Evolutionary conservation across 140 eudicot genomes (phyloP).

Genomic region (Bidens hawaiensis): DNA sequence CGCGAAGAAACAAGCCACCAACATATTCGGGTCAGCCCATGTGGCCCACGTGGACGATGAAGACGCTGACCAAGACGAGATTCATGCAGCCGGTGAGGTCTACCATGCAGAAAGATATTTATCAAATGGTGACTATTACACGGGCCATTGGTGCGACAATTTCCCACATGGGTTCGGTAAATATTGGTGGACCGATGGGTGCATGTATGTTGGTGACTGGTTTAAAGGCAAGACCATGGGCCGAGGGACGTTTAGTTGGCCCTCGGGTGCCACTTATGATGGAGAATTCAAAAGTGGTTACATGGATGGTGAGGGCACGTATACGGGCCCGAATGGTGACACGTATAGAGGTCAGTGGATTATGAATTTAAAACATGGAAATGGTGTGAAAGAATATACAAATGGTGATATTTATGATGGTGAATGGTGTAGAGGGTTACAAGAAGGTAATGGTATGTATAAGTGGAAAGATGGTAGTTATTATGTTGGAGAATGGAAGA

Average conservation of each 20-base stretch:
- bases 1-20: constrained; percentile 79
- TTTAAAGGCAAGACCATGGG: constrained; percentile 80
- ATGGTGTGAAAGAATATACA: constrained; percentile 51
- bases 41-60: constrained; percentile 51
- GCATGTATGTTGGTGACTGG: constrained; percentile 93
- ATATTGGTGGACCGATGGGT: constrained; percentile 96
- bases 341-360: constrained; percentile 69
- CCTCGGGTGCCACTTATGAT: constrained; percentile 76
- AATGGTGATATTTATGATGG: constrained; percentile 88
- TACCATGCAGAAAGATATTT: constrained; percentile 65
- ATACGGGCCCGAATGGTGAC: constrained; percentile 72
- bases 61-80: constrained; percentile 28
- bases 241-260: constrained; percentile 83
- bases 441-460: constrained; percentile 82
- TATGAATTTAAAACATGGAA: constrained; percentile 83
- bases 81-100: constrained; percentile 40
- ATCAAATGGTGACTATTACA: constrained; percentile 81
- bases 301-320: constrained; percentile 91
- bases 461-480: constrained; percentile 65
- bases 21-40: constrained; percentile 70
- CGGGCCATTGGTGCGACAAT: constrained; percentile 72
- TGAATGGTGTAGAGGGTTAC: constrained; percentile 81
- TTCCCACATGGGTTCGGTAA: constrained; percentile 91
- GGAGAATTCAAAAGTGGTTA: constrained; percentile 88
- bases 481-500: constrained; percentile 72